Conservation (phyloP, 2,329 filamentous ascomycete species). For the Phaeosphaeria sp. region DNA sequence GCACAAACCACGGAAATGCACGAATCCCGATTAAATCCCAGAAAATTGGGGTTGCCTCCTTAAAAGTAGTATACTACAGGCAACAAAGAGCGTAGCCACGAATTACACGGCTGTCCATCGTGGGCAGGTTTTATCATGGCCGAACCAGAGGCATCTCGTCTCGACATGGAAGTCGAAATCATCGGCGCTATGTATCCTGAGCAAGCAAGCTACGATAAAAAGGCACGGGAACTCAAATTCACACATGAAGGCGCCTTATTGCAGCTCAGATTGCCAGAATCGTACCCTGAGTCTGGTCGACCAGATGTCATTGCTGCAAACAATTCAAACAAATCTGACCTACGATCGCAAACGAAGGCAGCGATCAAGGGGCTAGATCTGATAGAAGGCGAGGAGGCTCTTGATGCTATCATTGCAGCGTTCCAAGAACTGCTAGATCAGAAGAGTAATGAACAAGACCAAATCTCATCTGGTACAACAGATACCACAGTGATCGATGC, state of each 20-base stretch:
- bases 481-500: background rate
- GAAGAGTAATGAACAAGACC: background rate
- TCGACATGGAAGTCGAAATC: conserved; percentile 49
- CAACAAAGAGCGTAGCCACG: too few relatives aligned
- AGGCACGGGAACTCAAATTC: conserved; percentile 49
- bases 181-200: conserved; percentile 55
- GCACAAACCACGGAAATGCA: background rate
- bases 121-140: conserved; percentile 9
- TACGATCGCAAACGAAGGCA: conserved; percentile 41
- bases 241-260: conserved; percentile 32
- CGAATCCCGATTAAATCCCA: too few relatives aligned
- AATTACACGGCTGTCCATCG: background rate
- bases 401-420: conserved; percentile 50
- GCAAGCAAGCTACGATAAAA: conserved; percentile 43
- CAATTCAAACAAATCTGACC: conserved; percentile 43
- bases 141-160: conserved; percentile 21
- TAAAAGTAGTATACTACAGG: too few relatives aligned
- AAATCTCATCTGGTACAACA: background rate
- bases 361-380: conserved; percentile 31
- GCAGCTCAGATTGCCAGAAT: conserved; percentile 48
- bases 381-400: conserved; percentile 50
- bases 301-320: conserved; percentile 50
- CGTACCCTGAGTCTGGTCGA: conserved; percentile 44
- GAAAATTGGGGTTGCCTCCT: too few relatives aligned
- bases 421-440: conserved; percentile 40